Base-by-base conservation (phyloP, 805 yeast genomes). In the Spencermartinsiella europaea region DNA sequence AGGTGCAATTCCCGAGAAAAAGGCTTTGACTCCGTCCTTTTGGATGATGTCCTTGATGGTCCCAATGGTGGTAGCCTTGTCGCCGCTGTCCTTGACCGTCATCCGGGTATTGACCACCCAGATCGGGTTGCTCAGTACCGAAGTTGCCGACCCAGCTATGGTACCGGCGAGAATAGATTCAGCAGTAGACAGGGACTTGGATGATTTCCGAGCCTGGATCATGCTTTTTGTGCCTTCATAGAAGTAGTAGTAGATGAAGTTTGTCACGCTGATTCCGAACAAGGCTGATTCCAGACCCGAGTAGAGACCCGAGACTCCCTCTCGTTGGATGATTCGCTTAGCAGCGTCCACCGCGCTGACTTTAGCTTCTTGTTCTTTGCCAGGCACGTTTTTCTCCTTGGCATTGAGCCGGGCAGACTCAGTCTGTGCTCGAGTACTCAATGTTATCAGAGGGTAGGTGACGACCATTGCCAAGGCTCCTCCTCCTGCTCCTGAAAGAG, bases 71-170 rank as follows among this genome's bases (percentile, higher is more conserved):
- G 75, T 62, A 38, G 69, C 68, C 22, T 70, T 62, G n/a, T 55
- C 57, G 33, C 63, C 62, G 53, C 53, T 63, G 38, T 58, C 61
- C 14, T 57, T 54, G 16, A 90, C 88, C 56, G 95, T 85, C 77
- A 83, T 80, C 60, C 96, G 76, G 2, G 97, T 89, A 63, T 89
- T 89, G 38, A 95, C 93, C 38, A 89, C 95, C 97, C 97, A 89
- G 55, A 87, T 80, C 20, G 97, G 97, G 64, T 89, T 89, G 10
- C 95, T 81, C 8, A 81, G 74, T 17, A 85, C 69, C 42, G 89
- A 85, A 2, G 96, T 88, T 34, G 88, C 77, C 7, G 89, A 76
- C 0, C 97, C 96, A 1, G 96, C 95, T 59, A 86, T 72, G 0
- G 93, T 83, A 21, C 97, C 95, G 2, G 89, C 81, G 4, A 74